These are phyloP conservation scores for Volvariella volvacea DNA, from an alignment of 1,284 basidiomycete genomes.

Conservation along the genomic window DNA sequence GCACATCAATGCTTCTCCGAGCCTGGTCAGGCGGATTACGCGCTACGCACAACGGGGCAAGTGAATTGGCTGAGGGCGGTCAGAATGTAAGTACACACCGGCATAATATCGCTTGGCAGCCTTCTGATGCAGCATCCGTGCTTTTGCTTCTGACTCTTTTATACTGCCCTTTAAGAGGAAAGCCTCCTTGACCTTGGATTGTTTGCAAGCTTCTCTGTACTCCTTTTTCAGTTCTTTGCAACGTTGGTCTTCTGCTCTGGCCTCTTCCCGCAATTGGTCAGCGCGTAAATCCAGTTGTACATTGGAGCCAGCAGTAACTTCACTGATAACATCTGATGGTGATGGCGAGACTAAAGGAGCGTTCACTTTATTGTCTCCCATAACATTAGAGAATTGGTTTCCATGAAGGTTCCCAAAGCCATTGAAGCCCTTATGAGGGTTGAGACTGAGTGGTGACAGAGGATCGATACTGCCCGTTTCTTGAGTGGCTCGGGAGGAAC, in stretches of 20 bases:
- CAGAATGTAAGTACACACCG: constrained; percentile 24
- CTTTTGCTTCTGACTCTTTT: constrained; percentile 23
- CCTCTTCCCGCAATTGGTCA: constrained; percentile 29
- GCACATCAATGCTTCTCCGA: constrained; percentile 60
- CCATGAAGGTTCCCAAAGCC: no score
- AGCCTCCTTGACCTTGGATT: constrained; percentile 27
- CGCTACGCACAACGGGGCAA: constrained; percentile 23
- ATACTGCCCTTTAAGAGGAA: constrained; percentile 30
- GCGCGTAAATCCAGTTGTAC: constrained; percentile 15
- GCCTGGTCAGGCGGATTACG: constrained; percentile 33
- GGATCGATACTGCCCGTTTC: no score
- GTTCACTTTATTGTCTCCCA: no score
- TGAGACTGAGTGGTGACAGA: no score
- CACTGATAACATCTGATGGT: no score
- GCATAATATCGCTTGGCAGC: constrained; percentile 34
- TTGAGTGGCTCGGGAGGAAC: no score
- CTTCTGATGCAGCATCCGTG: constrained; percentile 28
- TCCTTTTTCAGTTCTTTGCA: constrained; percentile 20
- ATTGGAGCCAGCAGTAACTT: no score
- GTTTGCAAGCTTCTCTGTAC: constrained; percentile 21
- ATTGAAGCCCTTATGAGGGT: no score
- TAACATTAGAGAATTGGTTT: no score
- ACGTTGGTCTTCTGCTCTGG: constrained; percentile 26
- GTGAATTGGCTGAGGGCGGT: no score
- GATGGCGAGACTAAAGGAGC: no score